Base-by-base conservation (phyloP, 208 protist species). In the Strigomonas culicis region DNA sequence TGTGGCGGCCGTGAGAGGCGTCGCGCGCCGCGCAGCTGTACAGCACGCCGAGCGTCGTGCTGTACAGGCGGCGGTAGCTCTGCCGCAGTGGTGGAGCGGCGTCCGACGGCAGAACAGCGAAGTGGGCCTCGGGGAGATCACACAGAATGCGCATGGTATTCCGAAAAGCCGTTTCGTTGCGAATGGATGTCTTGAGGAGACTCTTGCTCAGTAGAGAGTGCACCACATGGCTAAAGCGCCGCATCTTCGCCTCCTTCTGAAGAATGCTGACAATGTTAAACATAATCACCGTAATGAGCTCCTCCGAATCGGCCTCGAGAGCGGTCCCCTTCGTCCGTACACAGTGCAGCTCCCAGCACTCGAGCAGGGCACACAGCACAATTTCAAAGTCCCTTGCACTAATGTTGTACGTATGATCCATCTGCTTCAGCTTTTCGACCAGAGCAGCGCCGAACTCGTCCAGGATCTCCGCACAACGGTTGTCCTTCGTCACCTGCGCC, bases 321-420 rank as follows among this genome's bases (percentile, higher is more conserved):
- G 59, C 74, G 24, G 28, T 77, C 28, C 58, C 69, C 56, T 70
- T 77, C 57, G 79, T 72, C 47, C 90, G 90, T 30, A 96, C 71
- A 41, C 85, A 90, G 34, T 90, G 80, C 50, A 96, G 80, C 71
- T 92, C 86, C 90, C 90, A 96, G 46, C 77, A 79, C 76, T 88
- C 75, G 63, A 92, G 59, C 27, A 88, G 56, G 0, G 90, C 75
- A 1, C 51, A 66, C 11, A 90, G 55, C n/a, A 92, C 75, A n/a
- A 90, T 69, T 17, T 59, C 53, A 32, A 92, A 66, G 63, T 93
- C 90, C 41, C 66, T 63, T 19, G 78, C 74, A 30, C 72, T 84
- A 8, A 86, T 70, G 62, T 86, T 90, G 1, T 83, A 80, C 8
- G 81, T 84, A 19, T 93, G 76, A 30, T 60, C 65, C 39, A 91